Conservation (phyloP, 805 yeast species). For the Yamadazyma sp. region DNA sequence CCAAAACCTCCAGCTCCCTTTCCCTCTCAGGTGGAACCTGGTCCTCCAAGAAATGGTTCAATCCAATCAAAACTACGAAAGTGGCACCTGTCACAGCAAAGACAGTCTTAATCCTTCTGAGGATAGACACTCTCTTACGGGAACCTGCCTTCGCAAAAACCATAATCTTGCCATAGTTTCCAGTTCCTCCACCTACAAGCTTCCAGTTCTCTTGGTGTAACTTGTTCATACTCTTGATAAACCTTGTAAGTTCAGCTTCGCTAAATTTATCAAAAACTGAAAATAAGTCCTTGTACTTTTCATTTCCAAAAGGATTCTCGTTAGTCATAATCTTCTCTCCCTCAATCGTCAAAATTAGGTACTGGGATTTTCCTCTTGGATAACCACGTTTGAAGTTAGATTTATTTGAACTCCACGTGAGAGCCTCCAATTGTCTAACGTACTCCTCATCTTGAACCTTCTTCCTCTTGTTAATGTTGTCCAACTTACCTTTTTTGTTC, state of each 20-base stretch:
- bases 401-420: slow-evolving; percentile 47
- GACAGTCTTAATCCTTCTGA: slow-evolving; percentile 18
- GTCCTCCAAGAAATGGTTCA: slow-evolving; percentile 21
- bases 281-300: slow-evolving; percentile 47
- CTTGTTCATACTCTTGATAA: slow-evolving; percentile 36
- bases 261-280: slow-evolving; percentile 37
- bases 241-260: slow-evolving; percentile 33
- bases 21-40: neutral
- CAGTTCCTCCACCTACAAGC: slow-evolving; percentile 50
- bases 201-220: slow-evolving; percentile 51
- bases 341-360: slow-evolving; percentile 30
- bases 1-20: too few relatives aligned
- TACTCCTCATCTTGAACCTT: slow-evolving; percentile 41
- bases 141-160: slow-evolving; percentile 12
- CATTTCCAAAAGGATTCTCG: slow-evolving; percentile 40
- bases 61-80: slow-evolving; percentile 21
- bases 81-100: slow-evolving; percentile 29
- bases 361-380: slow-evolving; percentile 25
- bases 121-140: neutral
- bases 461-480: slow-evolving; percentile 41
- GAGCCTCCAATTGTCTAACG: slow-evolving; percentile 51
- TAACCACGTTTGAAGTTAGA: slow-evolving; percentile 38
- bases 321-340: slow-evolving; percentile 35
- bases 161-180: slow-evolving; percentile 12
- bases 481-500: slow-evolving; percentile 35